phyloP scores from a whole-genome alignment of 352 stramenopile genomes.

The Achlya hypogyna region DNA sequence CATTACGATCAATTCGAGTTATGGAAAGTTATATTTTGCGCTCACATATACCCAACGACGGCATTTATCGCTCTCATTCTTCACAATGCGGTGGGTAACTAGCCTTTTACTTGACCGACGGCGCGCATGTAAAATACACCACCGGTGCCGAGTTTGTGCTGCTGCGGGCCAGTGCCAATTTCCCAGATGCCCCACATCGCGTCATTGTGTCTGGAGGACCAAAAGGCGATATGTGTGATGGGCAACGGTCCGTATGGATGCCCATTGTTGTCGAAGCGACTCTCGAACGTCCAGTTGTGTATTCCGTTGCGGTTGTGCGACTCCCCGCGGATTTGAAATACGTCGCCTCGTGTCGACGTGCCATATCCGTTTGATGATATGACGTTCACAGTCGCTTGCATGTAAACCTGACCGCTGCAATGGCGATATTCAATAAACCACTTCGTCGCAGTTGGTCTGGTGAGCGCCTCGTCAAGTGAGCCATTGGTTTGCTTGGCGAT shows the following conservation, averaged over 20 bases:
- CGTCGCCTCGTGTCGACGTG: background rate
- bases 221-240: constrained; percentile 12
- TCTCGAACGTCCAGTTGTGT: constrained; percentile 2
- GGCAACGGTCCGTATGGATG: background rate
- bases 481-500: background rate
- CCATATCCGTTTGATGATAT: background rate
- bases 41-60: no score
- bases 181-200: constrained; percentile 14
- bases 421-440: constrained; percentile 11
- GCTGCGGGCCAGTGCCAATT: background rate
- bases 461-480: background rate
- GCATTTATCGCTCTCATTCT: no score
- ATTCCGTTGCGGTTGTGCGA: background rate
- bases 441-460: no score
- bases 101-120: no score
- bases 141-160: constrained; percentile 7
- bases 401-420: background rate
- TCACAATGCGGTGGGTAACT: background rate
- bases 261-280: background rate
- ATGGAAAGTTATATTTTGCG: no score
- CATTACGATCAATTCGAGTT: no score
- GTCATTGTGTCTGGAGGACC: constrained; percentile 2
- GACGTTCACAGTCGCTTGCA: background rate
- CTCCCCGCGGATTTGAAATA: background rate
- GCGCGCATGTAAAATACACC: constrained; percentile 8